These are phyloP conservation scores for Pisolithus thermaeus DNA, from an alignment of 1,284 basidiomycete genomes.

Conservation along the genomic window DNA sequence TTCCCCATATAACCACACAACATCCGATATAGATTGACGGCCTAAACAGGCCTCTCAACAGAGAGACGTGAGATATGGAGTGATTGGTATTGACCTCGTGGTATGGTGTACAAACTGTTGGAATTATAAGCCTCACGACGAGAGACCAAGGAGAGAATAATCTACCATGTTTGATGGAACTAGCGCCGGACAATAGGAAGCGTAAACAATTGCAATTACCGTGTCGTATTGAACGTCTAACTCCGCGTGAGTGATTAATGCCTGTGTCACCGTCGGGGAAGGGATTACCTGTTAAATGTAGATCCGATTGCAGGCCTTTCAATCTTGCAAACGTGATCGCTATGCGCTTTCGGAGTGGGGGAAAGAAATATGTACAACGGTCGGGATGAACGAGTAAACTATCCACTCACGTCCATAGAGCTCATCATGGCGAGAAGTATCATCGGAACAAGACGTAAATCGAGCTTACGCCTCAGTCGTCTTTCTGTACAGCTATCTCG, in stretches of 20 bases:
- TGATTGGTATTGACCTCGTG: conserved; percentile 26
- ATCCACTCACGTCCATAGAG: conserved; percentile 54
- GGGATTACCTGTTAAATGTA: conserved; percentile 41
- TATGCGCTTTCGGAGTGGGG: conserved; percentile 37
- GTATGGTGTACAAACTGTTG: not conserved
- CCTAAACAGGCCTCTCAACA: conserved; percentile 25
- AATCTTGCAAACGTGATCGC: conserved; percentile 55
- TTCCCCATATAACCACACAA: conserved; percentile 59
- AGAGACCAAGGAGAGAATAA: not conserved
- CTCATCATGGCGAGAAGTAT: conserved; percentile 67
- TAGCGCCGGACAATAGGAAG: conserved; percentile 56
- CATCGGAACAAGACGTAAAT: conserved; percentile 53
- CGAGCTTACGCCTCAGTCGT: conserved; percentile 48
- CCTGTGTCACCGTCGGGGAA: conserved; percentile 4
- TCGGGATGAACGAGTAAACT: not conserved
- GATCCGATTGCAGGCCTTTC: conserved; percentile 54
- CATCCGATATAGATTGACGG: conserved; percentile 59
- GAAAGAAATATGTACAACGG: not conserved
- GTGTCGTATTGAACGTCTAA: conserved; percentile 58
- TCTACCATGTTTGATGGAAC: conserved; percentile 61
- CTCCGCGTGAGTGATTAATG: not conserved
- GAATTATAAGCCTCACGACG: not conserved
- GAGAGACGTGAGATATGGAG: not conserved
- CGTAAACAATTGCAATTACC: conserved; percentile 55
- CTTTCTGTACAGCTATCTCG: conserved; percentile 29